A percentile compares a stretch with the other conserved stretches of the same genome.
Evolutionary conservation across 2,329 filamentous ascomycete genomes (phyloP).

Genomic region (Phyllosticta paracitricarpa): DNA sequence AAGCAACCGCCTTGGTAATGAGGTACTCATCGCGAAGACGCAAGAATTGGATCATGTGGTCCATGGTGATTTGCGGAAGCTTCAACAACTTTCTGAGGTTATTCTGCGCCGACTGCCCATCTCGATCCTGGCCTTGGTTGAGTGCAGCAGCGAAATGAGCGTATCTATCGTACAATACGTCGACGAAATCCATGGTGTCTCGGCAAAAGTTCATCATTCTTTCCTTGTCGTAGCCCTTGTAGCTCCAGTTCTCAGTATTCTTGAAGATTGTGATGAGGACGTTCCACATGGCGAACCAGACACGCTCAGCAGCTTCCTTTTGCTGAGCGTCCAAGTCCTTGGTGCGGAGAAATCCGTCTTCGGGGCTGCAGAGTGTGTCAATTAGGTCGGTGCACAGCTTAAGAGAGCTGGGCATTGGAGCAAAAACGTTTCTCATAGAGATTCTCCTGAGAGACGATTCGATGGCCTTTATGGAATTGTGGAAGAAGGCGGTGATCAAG

Average conservation of each 20-base stretch:
- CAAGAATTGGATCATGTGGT: slow-evolving; percentile 73
- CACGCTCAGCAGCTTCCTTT: slow-evolving; percentile 55
- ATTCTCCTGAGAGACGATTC: slow-evolving; percentile 48
- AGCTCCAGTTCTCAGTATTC: slow-evolving; percentile 75
- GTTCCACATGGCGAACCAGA: slow-evolving; percentile 81
- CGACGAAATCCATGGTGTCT: slow-evolving; percentile 89
- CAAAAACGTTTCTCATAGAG: slow-evolving; percentile 47
- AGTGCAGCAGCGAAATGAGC: slow-evolving; percentile 69
- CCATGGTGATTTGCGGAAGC: slow-evolving; percentile 54
- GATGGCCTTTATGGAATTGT: slow-evolving; percentile 46
- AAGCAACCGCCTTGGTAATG: slow-evolving; percentile 67
- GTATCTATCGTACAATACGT: slow-evolving; percentile 75
- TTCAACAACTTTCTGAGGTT: slow-evolving; percentile 49
- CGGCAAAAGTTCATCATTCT: slow-evolving; percentile 88
- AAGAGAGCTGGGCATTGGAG: slow-evolving; percentile 49
- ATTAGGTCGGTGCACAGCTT: slow-evolving; percentile 53
- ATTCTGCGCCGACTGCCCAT: slow-evolving; percentile 22
- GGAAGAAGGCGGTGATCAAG: slow-evolving; percentile 47
- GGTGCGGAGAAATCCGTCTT: slow-evolving; percentile 52
- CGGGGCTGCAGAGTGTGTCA: slow-evolving; percentile 53
- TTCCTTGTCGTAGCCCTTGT: slow-evolving; percentile 57
- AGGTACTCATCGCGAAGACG: slow-evolving; percentile 82
- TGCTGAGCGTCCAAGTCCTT: slow-evolving; percentile 50
- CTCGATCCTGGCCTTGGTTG: slow-evolving; percentile 26
- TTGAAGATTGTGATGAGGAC: slow-evolving; percentile 71